Percentiles rank a stretch among this genome's conserved stretches.
Conservation (phyloP, 768 basidiomycete species). For the Candolleomyces eurysporus region DNA sequence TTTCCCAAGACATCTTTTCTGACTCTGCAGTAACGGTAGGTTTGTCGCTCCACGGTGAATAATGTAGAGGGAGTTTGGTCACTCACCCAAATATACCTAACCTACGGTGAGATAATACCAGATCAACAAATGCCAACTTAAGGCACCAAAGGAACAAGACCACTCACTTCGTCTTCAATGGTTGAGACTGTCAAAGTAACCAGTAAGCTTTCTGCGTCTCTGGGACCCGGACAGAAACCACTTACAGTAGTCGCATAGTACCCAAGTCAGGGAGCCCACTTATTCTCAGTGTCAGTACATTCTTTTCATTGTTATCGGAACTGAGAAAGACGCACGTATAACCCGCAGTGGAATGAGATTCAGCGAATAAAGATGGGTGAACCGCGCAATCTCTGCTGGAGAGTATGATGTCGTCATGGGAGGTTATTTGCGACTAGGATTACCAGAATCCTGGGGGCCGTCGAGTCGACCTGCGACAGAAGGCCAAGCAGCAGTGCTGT, state of each 20-base stretch:
- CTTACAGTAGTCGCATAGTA: slow-evolving; percentile 25
- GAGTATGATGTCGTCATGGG: not conserved
- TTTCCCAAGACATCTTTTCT: not conserved
- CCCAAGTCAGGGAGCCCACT: slow-evolving; percentile 15
- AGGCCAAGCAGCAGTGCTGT: no score
- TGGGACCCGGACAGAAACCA: not conserved
- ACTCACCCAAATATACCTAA: not conserved
- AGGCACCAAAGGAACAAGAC: not conserved
- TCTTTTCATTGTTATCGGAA: not conserved
- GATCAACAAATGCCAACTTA: not conserved
- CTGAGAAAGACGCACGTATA: not conserved
- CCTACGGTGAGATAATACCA: not conserved
- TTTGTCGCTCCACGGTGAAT: not conserved
- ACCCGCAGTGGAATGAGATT: not conserved
- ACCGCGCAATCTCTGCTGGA: not conserved
- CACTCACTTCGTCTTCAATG: not conserved
- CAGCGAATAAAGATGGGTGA: not conserved
- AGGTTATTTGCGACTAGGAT: no score
- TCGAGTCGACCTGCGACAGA: no score
- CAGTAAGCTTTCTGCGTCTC: not conserved
- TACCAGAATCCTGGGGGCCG: no score
- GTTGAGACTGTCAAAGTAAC: not conserved
- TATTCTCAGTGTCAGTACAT: not conserved
- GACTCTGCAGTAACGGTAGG: not conserved
- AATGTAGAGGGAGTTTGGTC: not conserved